Evolutionary conservation across 306 rosid genomes (phyloP).

Genomic region (Canavalia gladiata): DNA sequence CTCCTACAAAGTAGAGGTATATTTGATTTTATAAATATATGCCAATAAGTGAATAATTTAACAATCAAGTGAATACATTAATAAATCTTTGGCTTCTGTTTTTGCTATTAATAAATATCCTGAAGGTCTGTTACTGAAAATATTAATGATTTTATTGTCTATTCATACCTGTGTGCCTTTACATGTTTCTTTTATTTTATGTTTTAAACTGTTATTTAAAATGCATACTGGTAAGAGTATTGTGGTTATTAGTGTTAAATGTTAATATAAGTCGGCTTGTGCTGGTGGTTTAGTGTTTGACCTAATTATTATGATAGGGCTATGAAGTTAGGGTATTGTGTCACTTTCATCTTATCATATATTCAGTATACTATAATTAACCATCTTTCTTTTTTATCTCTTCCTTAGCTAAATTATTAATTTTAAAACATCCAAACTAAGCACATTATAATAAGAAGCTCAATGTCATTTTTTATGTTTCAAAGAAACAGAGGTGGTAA

Average conservation of each 20-base stretch:
- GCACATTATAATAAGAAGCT: constrained; percentile 16
- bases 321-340: neutral
- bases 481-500: constrained; percentile 31
- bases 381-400: constrained; percentile 8
- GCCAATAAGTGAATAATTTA: constrained; percentile 35
- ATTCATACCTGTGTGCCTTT: neutral
- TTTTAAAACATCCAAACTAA: neutral
- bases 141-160: constrained; percentile 24
- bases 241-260: constrained; percentile 30
- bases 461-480: constrained; percentile 21
- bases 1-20: constrained; percentile 73
- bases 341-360: constrained; percentile 1
- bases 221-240: constrained; percentile 15
- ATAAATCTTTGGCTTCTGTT: constrained; percentile 17
- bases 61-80: constrained; percentile 30
- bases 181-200: constrained; percentile 27
- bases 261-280: constrained; percentile 13
- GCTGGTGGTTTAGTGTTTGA: constrained; percentile 22
- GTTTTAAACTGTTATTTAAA: constrained; percentile 20
- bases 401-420: constrained; percentile 24
- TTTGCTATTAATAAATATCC: constrained; percentile 31
- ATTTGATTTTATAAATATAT: constrained; percentile 40
- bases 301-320: neutral
- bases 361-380: constrained; percentile 6
- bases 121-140: constrained; percentile 27